These are phyloP conservation scores for Pythium aquatile DNA, from an alignment of 352 stramenopile species.

Conservation along the genomic window DNA sequence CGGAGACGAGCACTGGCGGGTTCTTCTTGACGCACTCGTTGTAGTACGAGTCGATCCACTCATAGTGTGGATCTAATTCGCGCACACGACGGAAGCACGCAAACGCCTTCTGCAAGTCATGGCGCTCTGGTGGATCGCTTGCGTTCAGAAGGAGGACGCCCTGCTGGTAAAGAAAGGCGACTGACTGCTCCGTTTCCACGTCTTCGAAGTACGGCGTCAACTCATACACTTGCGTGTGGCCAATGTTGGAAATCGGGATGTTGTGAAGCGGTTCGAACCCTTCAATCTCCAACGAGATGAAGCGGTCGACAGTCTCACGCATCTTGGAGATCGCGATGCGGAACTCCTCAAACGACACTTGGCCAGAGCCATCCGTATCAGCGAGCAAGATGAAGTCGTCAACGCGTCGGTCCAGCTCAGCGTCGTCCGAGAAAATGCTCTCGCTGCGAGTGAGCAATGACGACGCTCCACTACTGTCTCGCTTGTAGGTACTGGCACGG, in stretches of 20 bases:
- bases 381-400: constrained; percentile 79
- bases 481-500: constrained; percentile 5
- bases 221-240: constrained; percentile 78
- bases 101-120: constrained; percentile 72
- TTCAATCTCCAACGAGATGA: constrained; percentile 75
- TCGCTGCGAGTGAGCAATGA: constrained; percentile 34
- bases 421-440: constrained; percentile 55
- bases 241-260: constrained; percentile 64
- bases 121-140: constrained; percentile 46
- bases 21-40: constrained; percentile 62
- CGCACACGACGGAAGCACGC: constrained; percentile 71
- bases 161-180: constrained; percentile 66
- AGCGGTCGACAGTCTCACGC: constrained; percentile 62
- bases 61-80: constrained; percentile 67
- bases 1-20: constrained; percentile 61
- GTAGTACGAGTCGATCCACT: constrained; percentile 87
- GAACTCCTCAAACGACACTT: constrained; percentile 87
- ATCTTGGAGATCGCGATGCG: constrained; percentile 82
- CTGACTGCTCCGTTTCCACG: constrained; percentile 61
- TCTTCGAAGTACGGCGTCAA: constrained; percentile 73
- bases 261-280: constrained; percentile 65
- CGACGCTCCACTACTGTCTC: constrained; percentile 16
- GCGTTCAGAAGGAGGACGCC: constrained; percentile 67
- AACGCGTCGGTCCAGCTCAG: constrained; percentile 54
- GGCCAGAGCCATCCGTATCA: constrained; percentile 73